Conservation (phyloP, 106 monocot genomes). For the Ottelia alismoides region DNA sequence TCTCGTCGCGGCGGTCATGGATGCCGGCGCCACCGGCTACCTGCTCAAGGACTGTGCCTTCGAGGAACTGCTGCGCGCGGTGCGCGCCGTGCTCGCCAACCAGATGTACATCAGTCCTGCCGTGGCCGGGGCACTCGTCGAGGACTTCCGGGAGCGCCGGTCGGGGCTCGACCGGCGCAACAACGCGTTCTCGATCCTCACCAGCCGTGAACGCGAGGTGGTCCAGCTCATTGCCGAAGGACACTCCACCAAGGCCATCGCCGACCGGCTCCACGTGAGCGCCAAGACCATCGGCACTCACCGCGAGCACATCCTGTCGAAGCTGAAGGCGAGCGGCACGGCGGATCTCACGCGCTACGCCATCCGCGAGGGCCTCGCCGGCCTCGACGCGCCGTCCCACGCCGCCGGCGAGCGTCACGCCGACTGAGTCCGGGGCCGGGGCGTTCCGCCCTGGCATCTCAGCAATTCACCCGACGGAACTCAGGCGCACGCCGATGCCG, state of each 20-base stretch:
- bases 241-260: not conserved
- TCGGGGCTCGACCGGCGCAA: too few relatives aligned
- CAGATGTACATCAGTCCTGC: not conserved
- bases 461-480: too few relatives aligned
- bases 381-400: too few relatives aligned
- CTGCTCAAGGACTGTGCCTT: not conserved
- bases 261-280: not conserved
- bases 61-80: not conserved
- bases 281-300: not conserved
- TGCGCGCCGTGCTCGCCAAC: not conserved
- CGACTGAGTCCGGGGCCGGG: too few relatives aligned
- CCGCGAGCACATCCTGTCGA: not conserved
- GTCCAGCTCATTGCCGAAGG: not conserved
- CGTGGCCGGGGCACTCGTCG: not conserved
- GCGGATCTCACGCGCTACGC: too few relatives aligned
- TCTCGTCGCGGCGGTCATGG: not conserved
- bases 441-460: too few relatives aligned
- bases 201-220: not conserved
- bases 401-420: too few relatives aligned
- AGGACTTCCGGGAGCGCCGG: not conserved
- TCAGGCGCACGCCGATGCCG: too few relatives aligned
- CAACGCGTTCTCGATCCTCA: not conserved
- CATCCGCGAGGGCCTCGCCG: too few relatives aligned
- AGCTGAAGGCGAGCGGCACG: not conserved
- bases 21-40: not conserved